phyloP scores from a whole-genome alignment of 352 stramenopile species.

The Blastocystis sp. region DNA sequence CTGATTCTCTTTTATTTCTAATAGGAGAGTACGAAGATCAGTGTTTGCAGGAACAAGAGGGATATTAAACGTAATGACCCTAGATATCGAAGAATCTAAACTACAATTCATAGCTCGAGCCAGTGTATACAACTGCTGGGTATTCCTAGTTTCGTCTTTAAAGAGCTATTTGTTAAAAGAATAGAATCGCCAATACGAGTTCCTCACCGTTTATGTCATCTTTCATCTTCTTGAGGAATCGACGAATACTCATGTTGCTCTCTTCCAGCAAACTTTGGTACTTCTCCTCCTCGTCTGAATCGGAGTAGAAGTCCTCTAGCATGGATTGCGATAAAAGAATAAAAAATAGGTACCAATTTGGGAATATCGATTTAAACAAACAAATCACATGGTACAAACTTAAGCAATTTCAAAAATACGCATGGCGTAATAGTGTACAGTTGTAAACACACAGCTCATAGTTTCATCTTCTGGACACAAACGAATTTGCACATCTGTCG shows the following conservation, averaged over 20 bases:
- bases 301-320: background rate
- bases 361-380: background rate
- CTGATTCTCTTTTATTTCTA: conserved; percentile 54
- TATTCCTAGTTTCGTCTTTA: conserved; percentile 4
- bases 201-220: background rate
- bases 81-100: background rate
- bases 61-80: conserved; percentile 7
- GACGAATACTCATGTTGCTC: background rate
- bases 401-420: background rate
- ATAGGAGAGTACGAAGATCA: background rate
- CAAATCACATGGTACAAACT: background rate
- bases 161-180: background rate
- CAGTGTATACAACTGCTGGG: background rate
- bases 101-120: background rate
- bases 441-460: background rate
- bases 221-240: background rate
- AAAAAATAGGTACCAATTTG: background rate
- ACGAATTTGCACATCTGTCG: background rate
- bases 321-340: background rate
- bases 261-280: background rate
- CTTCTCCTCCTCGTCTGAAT: background rate
- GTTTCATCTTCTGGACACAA: background rate
- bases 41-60: conserved; percentile 33
- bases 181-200: background rate
- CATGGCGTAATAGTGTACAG: background rate